phyloP scores from a whole-genome alignment of 2,329 filamentous ascomycete genomes.

The Niveomyces coronatus region DNA sequence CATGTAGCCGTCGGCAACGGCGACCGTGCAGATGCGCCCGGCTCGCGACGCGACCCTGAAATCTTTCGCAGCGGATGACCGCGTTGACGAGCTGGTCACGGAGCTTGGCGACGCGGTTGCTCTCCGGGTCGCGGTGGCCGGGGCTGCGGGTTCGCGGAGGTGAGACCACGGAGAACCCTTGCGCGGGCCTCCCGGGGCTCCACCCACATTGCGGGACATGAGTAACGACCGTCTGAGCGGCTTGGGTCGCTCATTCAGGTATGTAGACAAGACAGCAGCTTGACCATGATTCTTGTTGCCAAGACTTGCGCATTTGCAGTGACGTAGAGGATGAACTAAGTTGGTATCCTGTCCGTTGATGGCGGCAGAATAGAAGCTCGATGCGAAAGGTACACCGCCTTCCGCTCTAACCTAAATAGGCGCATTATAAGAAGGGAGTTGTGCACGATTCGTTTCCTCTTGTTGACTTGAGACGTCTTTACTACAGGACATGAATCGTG shows the following conservation, averaged over 20 bases:
- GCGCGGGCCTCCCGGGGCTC: conserved; percentile 31
- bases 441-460: too few species aligned
- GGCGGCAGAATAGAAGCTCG: too few species aligned
- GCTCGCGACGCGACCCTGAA: conserved; percentile 22
- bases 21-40: conserved; percentile 42
- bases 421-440: too few species aligned
- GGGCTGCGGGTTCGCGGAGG: conserved; percentile 41
- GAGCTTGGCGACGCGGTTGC: conserved; percentile 31
- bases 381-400: too few species aligned
- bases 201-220: conserved; percentile 33
- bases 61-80: conserved; percentile 35
- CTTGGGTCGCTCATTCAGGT: conserved; percentile 12
- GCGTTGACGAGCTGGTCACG: conserved; percentile 38
- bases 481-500: too few species aligned
- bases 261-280: conserved; percentile 9
- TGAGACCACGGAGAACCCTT: conserved; percentile 41
- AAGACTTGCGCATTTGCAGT: too few species aligned
- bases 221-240: conserved; percentile 11
- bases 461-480: too few species aligned
- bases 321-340: too few species aligned
- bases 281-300: conserved; percentile 5
- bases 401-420: too few species aligned
- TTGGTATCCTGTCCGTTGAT: too few species aligned
- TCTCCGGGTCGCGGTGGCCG: conserved; percentile 32
- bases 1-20: conserved; percentile 63